Base-by-base conservation (phyloP, 805 yeast species). In the Lipomyces kockii region DNA sequence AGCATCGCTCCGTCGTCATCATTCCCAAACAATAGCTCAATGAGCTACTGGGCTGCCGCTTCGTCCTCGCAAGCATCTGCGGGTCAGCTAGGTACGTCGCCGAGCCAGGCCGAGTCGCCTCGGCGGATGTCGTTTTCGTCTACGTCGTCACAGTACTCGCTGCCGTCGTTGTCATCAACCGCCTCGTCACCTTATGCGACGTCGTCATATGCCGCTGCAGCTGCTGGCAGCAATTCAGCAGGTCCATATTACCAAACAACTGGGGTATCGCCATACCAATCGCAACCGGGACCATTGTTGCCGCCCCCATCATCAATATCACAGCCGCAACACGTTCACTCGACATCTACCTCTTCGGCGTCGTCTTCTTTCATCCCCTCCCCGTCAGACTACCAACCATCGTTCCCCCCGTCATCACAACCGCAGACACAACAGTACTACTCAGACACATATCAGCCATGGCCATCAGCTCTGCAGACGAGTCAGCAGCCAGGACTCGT, bases 31-130 rank as follows among this genome's bases (percentile, higher is more conserved):
- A 62, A 61, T 7, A 49, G 67, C 25, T 62, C 71, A 29, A 49
- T 64, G 22, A 61, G 57, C 37, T 63, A 34, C 53, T 68, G 63
- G 63, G 71, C 70, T 35, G 67, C 70, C 11, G 70, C 71, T 8
- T 56, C 65, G 29, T 66, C 71, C 34, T 58, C 65, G n/a, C 49
- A 43, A 3, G 34, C 57, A 27, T 20, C 61, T 27, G 59, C 34
- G n/a, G 43, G 43, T 17, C 29, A 62, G 17, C 49, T 58, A 22
- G 65, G 63, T n/a, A 22, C 69, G 39, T 53, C 70, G 11, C 60
- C 69, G 8, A 58, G 37, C 32, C 46, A 25, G 27, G 20, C 6
- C 51, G 56, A 27, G n/a, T 59, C 67, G 25, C 62, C 63, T 25
- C 32, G 67, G 34, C 53, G 68, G 27, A 25, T 60, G 29, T 65